Evolutionary conservation across 2,329 filamentous ascomycete genomes (phyloP), one percentile per base, ranked within the genome.

Genomic region (Cordyceps pruinosa): DNA sequence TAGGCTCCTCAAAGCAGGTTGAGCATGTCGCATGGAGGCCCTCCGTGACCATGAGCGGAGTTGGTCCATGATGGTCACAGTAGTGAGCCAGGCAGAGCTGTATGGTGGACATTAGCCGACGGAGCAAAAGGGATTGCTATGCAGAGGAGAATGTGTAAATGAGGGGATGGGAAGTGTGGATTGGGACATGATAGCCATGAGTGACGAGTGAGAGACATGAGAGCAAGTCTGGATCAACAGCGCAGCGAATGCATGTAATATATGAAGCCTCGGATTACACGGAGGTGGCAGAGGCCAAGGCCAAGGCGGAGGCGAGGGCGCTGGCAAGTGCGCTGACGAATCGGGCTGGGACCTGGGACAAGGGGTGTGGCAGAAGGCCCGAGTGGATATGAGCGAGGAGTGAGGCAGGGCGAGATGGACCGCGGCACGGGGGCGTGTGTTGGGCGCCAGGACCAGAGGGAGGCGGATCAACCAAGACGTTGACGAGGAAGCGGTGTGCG

Each of bases 41-140:
- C 68, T 88, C 84, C 35, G 85, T 88, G 65, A 87, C 84, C 81
- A 88, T 86, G 58, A 88, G 70, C 50, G 84, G 84, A 47, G 84
- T 87, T 49, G 85, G 85, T 61, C 85, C 85, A 72, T 88, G 85
- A 61, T 82, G 77, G 69, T 88, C 85, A 76, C 85, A 88, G 68
- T 87, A 87, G 69, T 87, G 84, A 65, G 85, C 85, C 64, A 88
- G 77, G 69, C 83, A 86, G 67, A 87, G 73, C 84, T 87, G 79
- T 58, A 83, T 58, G 60, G 61, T 59, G 23, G 64, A 61, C 56
- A 69, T 73, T 67, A 73, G 72, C 64, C 58, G 55, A 47, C 41
- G 10, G 23, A 26, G 42, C 34, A 34, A 17, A 17, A 21, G 19
- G 3, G 41, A 28, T 23, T 10, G 23, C 13, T 28, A 25, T 21